These are phyloP conservation scores for Moringa oleifera DNA, from an alignment of 345 rosid species.

Conservation along the genomic window DNA sequence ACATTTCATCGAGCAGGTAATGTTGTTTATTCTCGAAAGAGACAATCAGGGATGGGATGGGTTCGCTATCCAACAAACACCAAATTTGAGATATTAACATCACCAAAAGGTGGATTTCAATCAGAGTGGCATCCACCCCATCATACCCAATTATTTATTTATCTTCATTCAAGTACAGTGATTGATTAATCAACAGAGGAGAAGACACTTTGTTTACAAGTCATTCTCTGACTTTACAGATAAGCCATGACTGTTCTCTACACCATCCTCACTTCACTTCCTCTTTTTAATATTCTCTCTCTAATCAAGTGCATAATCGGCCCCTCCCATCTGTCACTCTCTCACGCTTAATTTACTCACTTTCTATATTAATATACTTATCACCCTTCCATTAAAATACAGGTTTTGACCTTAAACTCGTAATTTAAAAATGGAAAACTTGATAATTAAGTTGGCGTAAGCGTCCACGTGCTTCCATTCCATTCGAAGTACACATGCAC, in stretches of 20 bases:
- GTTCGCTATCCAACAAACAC: conserved; percentile 3
- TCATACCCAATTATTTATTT: too few relatives aligned
- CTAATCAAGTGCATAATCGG: neutral
- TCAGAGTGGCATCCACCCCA: too few relatives aligned
- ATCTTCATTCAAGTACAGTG: conserved; percentile 9
- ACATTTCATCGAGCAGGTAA: too few relatives aligned
- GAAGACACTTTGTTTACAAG: conserved; percentile 10
- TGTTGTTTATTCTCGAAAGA: conserved; percentile 11
- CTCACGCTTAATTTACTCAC: neutral
- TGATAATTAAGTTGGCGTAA: neutral
- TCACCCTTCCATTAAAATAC: too few relatives aligned
- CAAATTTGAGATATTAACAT: too few relatives aligned
- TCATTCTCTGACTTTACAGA: conserved; percentile 20
- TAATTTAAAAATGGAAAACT: too few relatives aligned
- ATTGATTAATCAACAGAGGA: neutral
- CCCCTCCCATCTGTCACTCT: conserved; percentile 11
- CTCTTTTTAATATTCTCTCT: too few relatives aligned
- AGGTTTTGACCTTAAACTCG: too few relatives aligned
- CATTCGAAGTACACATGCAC: conserved; percentile 28
- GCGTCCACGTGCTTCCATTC: conserved; percentile 15
- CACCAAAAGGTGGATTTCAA: too few relatives aligned
- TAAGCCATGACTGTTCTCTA: conserved; percentile 11
- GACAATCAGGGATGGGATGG: conserved; percentile 16
- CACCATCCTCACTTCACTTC: neutral
- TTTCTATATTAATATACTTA: too few relatives aligned